Base-by-base conservation (phyloP, 2,329 filamentous ascomycete species). In the Neocucurbitaria cava region DNA sequence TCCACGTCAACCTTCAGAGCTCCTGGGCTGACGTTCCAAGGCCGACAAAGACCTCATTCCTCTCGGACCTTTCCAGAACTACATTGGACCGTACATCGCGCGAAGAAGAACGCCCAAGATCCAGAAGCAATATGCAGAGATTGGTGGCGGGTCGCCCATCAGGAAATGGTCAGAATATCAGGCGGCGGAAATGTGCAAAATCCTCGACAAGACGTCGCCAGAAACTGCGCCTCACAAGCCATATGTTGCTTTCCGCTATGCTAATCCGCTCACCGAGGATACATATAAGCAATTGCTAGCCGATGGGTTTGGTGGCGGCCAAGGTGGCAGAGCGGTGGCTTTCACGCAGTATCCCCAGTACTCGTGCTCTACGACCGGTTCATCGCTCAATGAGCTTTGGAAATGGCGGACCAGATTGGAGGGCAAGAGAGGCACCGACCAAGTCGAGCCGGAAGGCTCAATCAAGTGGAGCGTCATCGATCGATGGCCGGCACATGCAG, bases 261-360 rank as follows among this genome's bases (percentile, higher is more conserved):
- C 96, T 13, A 84, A 93, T 58, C 95, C 95, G 1, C 78, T 99
- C 71, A 99, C 95, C 2, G 95, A 98, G 78, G 87, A 96, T 65
- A 96, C 93, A 87, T 98, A 99, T 75, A 83, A 85, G 49, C 85
- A 86, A 68, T 77, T 99, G 60, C 79, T 99, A 21, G 87, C 87
- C 7, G 95, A 99, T 73, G 95, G 95, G 0, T 96, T 98, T 72
- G 94, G 93, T 10, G 86, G 88, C 48, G 93, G 94, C 4, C 91
- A 87, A 56, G 93, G 93, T n/a, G 94, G 94, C 3, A 86, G 95
- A 54, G 95, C 96, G 1, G 92, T 99, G 4, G 95, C 95, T 1
- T 99, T 99, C 72, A 97, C 94, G 24, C 95, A 99, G 77, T 99
- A 99, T 69, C 95, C 95, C 2, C 95, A 99, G 75, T 99, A 99